Percentiles rank a stretch among this genome's conserved stretches.
phyloP scores from a whole-genome alignment of 768 basidiomycete species.

The Xerocomus potaroensis region DNA sequence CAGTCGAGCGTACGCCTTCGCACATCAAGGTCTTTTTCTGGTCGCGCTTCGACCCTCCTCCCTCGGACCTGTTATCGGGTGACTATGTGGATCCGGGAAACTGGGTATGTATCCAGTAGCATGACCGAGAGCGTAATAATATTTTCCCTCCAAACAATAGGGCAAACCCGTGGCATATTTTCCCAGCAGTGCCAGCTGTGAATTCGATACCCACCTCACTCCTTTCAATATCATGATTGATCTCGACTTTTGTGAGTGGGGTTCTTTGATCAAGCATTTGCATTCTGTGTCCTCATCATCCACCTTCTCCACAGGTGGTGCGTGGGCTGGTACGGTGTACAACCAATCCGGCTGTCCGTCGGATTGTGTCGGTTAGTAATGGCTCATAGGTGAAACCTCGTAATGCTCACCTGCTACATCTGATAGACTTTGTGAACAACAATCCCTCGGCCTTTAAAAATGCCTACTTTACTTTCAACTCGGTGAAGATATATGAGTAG shows the following conservation, averaged over 20 bases:
- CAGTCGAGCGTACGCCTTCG: slow-evolving; percentile 28
- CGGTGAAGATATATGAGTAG: slow-evolving; percentile 34
- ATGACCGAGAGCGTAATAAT: background rate
- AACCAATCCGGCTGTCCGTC: slow-evolving; percentile 22
- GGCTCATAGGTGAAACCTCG: background rate
- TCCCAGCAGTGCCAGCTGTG: slow-evolving; percentile 36
- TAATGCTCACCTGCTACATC: background rate
- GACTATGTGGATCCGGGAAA: slow-evolving; percentile 12
- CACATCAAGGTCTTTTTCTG: slow-evolving; percentile 41
- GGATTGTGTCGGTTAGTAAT: slow-evolving; percentile 23
- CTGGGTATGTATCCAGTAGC: slow-evolving; percentile 19
- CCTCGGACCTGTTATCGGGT: slow-evolving; percentile 25
- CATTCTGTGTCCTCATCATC: background rate
- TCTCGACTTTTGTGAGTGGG: slow-evolving; percentile 25
- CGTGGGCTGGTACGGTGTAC: slow-evolving; percentile 27
- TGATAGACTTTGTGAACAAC: slow-evolving; percentile 32
- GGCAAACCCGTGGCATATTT: no score
- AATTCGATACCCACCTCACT: slow-evolving; percentile 51
- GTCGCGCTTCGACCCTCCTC: slow-evolving; percentile 18
- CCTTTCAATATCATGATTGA: slow-evolving; percentile 65
- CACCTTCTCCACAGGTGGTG: slow-evolving; percentile 13
- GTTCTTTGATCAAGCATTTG: background rate
- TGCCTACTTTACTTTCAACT: slow-evolving; percentile 40
- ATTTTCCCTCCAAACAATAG: slow-evolving; percentile 33
- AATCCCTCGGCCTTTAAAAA: slow-evolving; percentile 37